These are phyloP conservation scores for Anacardium occidentale DNA, from an alignment of 345 rosid genomes.

Conservation along the genomic window DNA sequence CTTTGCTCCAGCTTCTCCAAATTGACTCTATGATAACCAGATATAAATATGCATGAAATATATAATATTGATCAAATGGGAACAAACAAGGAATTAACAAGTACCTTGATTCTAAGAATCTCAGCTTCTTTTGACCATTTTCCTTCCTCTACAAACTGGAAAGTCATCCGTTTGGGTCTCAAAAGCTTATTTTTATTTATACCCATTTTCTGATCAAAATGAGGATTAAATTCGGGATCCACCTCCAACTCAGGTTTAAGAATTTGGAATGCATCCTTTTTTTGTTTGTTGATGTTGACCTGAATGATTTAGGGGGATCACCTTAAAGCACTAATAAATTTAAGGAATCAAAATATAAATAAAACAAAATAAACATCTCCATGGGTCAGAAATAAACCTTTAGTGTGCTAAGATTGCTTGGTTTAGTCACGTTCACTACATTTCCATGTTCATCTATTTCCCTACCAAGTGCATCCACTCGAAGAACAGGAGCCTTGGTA, in stretches of 20 bases:
- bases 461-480: constrained; percentile 89
- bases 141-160: constrained; percentile 98
- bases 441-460: constrained; percentile 97
- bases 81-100: background rate
- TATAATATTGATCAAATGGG: constrained; percentile 7
- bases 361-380: background rate
- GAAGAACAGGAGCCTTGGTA: constrained; percentile 80
- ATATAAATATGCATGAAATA: constrained; percentile 19
- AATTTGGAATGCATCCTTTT: constrained; percentile 94
- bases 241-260: constrained; percentile 88
- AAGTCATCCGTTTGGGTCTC: constrained; percentile 84
- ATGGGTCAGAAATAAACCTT: constrained; percentile 52
- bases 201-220: constrained; percentile 83
- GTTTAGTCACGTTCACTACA: constrained; percentile 71
- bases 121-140: constrained; percentile 97
- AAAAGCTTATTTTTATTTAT: constrained; percentile 72
- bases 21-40: constrained; percentile 59
- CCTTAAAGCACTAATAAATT: background rate
- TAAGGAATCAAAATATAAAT: background rate
- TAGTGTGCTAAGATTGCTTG: constrained; percentile 92
- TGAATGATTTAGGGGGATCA: constrained; percentile 30
- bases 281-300: constrained; percentile 98
- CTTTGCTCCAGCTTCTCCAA: constrained; percentile 92
- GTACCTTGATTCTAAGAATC: constrained; percentile 71
- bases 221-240: constrained; percentile 79